Evolutionary conservation across 2,329 filamentous ascomycete genomes (phyloP).

Genomic region (Cryphonectria japonica): DNA sequence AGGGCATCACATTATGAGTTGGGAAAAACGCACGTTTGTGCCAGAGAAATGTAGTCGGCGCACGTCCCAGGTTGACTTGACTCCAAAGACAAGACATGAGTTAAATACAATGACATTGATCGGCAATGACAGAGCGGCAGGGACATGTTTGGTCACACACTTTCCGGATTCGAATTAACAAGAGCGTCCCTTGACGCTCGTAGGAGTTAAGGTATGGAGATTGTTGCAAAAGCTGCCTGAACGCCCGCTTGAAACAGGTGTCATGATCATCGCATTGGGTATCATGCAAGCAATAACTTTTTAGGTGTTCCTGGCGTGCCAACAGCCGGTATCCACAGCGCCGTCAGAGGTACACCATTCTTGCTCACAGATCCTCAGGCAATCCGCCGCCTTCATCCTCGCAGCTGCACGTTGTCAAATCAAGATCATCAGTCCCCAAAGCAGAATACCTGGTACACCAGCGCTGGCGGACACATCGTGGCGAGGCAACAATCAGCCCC

Average conservation of each 20-base stretch:
- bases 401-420: not conserved
- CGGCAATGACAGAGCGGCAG: not conserved
- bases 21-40: not conserved
- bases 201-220: not conserved
- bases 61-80: not conserved
- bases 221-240: not conserved
- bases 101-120: not conserved
- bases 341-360: not conserved
- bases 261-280: constrained; percentile 14
- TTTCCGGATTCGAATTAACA: not conserved
- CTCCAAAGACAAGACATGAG: not conserved
- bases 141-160: constrained; percentile 2
- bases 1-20: not conserved
- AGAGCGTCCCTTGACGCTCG: not conserved
- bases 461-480: not conserved
- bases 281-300: constrained; percentile 19
- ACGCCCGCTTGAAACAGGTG: not conserved
- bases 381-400: not conserved
- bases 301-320: not conserved
- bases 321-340: not conserved
- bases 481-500: constrained; percentile 11
- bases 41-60: not conserved
- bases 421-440: constrained; percentile 1
- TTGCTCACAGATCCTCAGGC: not conserved
- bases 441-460: not conserved